These are phyloP conservation scores for Toxicodendron radicans DNA, from an alignment of 345 rosid genomes.

Conservation along the genomic window DNA sequence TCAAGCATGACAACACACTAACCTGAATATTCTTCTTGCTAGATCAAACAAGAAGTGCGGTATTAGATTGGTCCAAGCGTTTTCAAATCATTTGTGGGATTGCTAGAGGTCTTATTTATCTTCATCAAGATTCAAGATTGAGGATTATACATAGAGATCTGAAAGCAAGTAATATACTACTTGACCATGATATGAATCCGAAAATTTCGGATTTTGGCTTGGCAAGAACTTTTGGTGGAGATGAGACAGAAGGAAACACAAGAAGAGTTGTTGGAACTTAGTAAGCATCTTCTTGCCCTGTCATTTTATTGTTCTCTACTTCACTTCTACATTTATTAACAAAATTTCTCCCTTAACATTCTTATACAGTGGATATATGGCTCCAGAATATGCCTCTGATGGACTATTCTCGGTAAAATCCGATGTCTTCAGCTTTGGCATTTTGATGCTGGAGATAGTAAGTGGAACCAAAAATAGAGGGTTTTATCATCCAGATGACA, in stretches of 20 bases:
- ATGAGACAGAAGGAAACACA: constrained; percentile 16
- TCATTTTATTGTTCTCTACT: not conserved
- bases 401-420: constrained; percentile 45
- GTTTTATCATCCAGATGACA: constrained; percentile 26
- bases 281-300: constrained; percentile 21
- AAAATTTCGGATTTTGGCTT: no score
- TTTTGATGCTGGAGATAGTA: constrained; percentile 37
- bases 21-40: not conserved
- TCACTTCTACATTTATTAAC: not conserved
- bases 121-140: constrained; percentile 44
- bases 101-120: constrained; percentile 44
- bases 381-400: constrained; percentile 43
- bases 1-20: not conserved
- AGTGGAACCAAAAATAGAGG: constrained; percentile 40
- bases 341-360: not conserved
- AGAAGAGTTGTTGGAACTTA: constrained; percentile 43
- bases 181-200: no score
- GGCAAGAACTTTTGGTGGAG: no score
- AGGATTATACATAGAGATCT: constrained; percentile 37
- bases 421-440: constrained; percentile 44
- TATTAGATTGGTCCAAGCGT: constrained; percentile 38
- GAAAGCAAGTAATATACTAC: no score
- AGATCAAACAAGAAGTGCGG: constrained; percentile 28
- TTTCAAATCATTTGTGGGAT: constrained; percentile 35
- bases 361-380: constrained; percentile 39